phyloP scores from a whole-genome alignment of 2,329 filamentous ascomycete genomes.

The Colletotrichum eremochloae region DNA sequence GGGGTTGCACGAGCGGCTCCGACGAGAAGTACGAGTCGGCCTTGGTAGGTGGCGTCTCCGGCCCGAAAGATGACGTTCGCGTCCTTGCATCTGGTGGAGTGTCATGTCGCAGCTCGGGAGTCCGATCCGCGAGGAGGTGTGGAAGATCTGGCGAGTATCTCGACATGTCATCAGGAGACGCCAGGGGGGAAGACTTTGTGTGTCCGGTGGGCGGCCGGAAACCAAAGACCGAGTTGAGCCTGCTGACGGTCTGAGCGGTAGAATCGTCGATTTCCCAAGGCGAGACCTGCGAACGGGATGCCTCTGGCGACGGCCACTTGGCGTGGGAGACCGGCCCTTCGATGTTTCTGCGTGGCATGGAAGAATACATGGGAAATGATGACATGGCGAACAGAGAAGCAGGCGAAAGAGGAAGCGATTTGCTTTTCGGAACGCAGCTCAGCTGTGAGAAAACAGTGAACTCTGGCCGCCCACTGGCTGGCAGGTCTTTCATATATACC shows the following conservation, averaged over 20 bases:
- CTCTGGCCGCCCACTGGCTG: conserved; percentile 13
- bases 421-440: conserved; percentile 30
- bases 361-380: conserved; percentile 27
- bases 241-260: conserved; percentile 37
- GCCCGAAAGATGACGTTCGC: conserved; percentile 35
- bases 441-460: conserved; percentile 35
- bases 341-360: conserved; percentile 33
- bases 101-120: conserved; percentile 37
- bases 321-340: conserved; percentile 37
- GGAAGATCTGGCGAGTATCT: conserved; percentile 31
- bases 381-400: conserved; percentile 31
- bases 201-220: conserved; percentile 29
- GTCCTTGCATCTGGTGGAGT: conserved; percentile 33
- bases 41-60: conserved; percentile 35
- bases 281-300: conserved; percentile 21
- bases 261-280: conserved; percentile 36
- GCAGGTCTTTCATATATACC: conserved; percentile 37
- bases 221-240: conserved; percentile 34
- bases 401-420: conserved; percentile 25
- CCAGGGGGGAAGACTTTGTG: conserved; percentile 4
- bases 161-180: conserved; percentile 23
- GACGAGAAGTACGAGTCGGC: conserved; percentile 27
- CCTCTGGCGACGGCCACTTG: conserved; percentile 31
- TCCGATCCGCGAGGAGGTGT: conserved; percentile 15
- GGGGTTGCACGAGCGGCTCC: conserved; percentile 33